Conservation (phyloP, 1,284 basidiomycete species). For the Bjerkandera adusta region DNA sequence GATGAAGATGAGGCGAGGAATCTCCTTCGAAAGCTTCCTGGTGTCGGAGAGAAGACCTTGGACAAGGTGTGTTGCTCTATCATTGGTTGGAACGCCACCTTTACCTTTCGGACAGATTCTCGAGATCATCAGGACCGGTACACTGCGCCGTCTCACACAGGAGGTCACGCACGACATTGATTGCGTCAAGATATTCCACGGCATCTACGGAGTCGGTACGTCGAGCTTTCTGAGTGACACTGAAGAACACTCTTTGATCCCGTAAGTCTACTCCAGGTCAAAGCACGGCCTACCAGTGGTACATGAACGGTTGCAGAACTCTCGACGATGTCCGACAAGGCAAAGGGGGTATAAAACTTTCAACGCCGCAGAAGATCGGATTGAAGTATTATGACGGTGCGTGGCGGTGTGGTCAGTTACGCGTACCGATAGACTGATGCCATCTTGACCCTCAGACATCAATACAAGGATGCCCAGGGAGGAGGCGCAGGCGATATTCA, state of each 20-base stretch:
- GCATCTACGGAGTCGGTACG: slow-evolving; percentile 85
- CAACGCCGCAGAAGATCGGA: slow-evolving; percentile 70
- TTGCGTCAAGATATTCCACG: slow-evolving; percentile 57
- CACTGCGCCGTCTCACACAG: slow-evolving; percentile 56
- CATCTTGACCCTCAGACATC: slow-evolving; percentile 57
- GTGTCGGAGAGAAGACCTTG: slow-evolving; percentile 76
- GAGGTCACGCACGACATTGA: slow-evolving; percentile 61
- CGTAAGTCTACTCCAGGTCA: slow-evolving; percentile 40
- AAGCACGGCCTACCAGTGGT: slow-evolving; percentile 70
- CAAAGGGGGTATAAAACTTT: slow-evolving; percentile 63
- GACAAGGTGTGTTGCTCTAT: slow-evolving; percentile 49
- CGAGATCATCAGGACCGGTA: slow-evolving; percentile 74
- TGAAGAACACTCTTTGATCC: neutral
- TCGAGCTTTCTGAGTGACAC: slow-evolving; percentile 7
- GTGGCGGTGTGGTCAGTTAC: neutral
- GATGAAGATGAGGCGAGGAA: slow-evolving; percentile 60
- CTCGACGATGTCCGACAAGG: slow-evolving; percentile 68
- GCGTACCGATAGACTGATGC: neutral
- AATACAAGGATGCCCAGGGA: slow-evolving; percentile 80
- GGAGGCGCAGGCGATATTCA: slow-evolving; percentile 75
- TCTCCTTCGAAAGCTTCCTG: too few relatives aligned
- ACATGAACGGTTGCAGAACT: slow-evolving; percentile 71
- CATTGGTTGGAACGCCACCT: neutral
- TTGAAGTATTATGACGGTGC: slow-evolving; percentile 75
- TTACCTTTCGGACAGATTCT: slow-evolving; percentile 51